These are phyloP conservation scores for Tilletiopsis washingtonensis DNA, from an alignment of 1,284 basidiomycete genomes.

Conservation along the genomic window DNA sequence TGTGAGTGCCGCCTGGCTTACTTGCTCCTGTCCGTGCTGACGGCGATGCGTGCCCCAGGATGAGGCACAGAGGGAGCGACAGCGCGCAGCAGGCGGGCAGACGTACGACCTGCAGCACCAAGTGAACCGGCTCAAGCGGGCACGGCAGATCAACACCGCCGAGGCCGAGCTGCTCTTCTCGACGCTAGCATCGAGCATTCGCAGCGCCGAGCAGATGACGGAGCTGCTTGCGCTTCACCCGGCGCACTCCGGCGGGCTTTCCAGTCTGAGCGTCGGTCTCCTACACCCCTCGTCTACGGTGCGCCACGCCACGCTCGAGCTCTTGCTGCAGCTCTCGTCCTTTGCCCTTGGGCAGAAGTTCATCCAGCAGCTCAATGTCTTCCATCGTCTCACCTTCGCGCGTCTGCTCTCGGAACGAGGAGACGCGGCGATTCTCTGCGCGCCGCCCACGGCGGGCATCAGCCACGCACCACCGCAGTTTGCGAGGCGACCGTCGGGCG, in stretches of 20 bases:
- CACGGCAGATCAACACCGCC: constrained; percentile 56
- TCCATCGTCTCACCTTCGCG: constrained; percentile 67
- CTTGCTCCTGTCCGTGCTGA: not conserved
- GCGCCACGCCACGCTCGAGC: constrained; percentile 68
- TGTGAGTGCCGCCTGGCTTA: constrained; percentile 3
- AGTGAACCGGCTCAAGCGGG: constrained; percentile 60
- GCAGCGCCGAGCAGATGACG: constrained; percentile 71
- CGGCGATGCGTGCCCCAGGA: constrained; percentile 13
- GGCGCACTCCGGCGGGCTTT: constrained; percentile 70
- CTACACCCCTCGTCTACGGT: constrained; percentile 74
- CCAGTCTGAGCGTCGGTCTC: constrained; percentile 76
- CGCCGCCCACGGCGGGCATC: too few relatives aligned
- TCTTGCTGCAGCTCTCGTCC: constrained; percentile 10
- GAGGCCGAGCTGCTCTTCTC: constrained; percentile 71
- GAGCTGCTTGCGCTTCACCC: constrained; percentile 75
- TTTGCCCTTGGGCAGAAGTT: constrained; percentile 65
- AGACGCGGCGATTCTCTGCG: too few relatives aligned
- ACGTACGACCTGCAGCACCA: constrained; percentile 71
- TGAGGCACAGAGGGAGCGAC: constrained; percentile 53
- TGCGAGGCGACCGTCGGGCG: too few relatives aligned
- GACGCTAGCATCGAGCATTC: constrained; percentile 53
- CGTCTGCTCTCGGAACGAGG: constrained; percentile 20
- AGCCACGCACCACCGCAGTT: too few relatives aligned
- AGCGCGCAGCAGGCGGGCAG: constrained; percentile 55
- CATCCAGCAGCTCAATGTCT: constrained; percentile 76